phyloP scores from a whole-genome alignment of 225 moss, liverwort and hornwort genomes.

The Rhytidiadelphus loreus region DNA sequence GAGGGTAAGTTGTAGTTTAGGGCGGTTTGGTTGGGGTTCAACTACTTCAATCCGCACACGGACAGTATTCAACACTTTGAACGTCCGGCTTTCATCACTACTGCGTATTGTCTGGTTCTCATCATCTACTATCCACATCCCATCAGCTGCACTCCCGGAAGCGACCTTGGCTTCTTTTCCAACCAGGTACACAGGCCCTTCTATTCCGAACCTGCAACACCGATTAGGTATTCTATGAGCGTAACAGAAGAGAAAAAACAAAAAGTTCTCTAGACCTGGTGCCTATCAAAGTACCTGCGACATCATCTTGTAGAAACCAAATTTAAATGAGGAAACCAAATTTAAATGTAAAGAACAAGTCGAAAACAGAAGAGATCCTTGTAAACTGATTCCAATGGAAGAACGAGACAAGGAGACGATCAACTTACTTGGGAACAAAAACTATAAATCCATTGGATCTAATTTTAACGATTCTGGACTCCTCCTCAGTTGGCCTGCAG shows the following conservation, averaged over 20 bases:
- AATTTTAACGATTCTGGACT: slow-evolving; percentile 79
- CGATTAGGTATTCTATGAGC: not conserved
- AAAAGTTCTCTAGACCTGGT: not conserved
- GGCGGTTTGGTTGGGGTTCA: slow-evolving; percentile 90
- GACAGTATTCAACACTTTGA: slow-evolving; percentile 64
- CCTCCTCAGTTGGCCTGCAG: slow-evolving; percentile 73
- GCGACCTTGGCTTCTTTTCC: slow-evolving; percentile 38
- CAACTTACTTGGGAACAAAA: slow-evolving; percentile 86
- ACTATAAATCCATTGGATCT: slow-evolving; percentile 87
- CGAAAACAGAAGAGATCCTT: not conserved
- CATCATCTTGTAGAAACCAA: not conserved
- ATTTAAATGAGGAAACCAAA: not conserved
- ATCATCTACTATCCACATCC: slow-evolving; percentile 77
- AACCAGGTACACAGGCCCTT: slow-evolving; percentile 79
- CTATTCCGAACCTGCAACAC: slow-evolving; percentile 78
- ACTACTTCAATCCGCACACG: slow-evolving; percentile 84
- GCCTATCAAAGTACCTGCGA: not conserved
- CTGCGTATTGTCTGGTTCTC: slow-evolving; percentile 66
- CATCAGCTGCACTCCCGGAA: slow-evolving; percentile 27
- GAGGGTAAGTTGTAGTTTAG: slow-evolving; percentile 79
- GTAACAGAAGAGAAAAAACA: not conserved
- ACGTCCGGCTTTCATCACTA: slow-evolving; percentile 59
- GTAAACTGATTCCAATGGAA: not conserved
- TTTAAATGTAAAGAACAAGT: not conserved
- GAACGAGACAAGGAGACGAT: not conserved